phyloP scores from a whole-genome alignment of 176 grass and related monocot species.

The Puya raimondii region DNA sequence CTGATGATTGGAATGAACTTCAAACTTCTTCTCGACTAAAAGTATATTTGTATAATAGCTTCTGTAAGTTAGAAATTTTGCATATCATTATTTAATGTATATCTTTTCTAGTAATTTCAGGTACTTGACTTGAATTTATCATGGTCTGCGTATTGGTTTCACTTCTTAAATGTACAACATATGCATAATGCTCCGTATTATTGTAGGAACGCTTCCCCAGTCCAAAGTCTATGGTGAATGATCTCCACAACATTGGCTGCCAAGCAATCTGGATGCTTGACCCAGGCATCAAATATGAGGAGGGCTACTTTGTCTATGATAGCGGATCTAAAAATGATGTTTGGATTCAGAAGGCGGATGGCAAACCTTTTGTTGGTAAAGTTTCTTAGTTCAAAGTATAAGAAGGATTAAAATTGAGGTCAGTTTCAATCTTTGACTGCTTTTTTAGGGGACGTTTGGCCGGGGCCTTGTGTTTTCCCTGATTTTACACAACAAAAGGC shows the following conservation, averaged over 20 bases:
- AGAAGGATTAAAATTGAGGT: not conserved
- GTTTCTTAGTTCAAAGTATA: conserved; percentile 22
- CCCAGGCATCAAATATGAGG: conserved; percentile 81
- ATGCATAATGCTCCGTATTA: conserved; percentile 8
- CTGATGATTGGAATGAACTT: too few relatives aligned
- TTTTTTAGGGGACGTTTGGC: conserved; percentile 77
- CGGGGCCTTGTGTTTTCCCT: conserved; percentile 94
- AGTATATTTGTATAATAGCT: too few relatives aligned
- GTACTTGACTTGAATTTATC: too few relatives aligned
- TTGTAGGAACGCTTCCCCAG: conserved; percentile 57
- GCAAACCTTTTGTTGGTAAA: conserved; percentile 60
- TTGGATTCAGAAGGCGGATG: conserved; percentile 67
- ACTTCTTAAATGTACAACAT: conserved; percentile 2
- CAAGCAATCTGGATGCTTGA: conserved; percentile 99
- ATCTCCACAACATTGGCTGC: conserved; percentile 64
- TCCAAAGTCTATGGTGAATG: conserved; percentile 75
- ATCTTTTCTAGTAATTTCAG: too few relatives aligned
- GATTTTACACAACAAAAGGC: conserved; percentile 76
- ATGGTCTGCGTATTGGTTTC: conserved; percentile 3
- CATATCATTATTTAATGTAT: too few relatives aligned
- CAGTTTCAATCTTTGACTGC: not conserved
- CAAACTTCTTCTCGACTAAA: too few relatives aligned
- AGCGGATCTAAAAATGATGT: conserved; percentile 68
- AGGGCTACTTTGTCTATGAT: conserved; percentile 75
- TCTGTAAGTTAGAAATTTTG: too few relatives aligned